Conservation (phyloP, 768 basidiomycete species). For the Agrocybe praecox region DNA sequence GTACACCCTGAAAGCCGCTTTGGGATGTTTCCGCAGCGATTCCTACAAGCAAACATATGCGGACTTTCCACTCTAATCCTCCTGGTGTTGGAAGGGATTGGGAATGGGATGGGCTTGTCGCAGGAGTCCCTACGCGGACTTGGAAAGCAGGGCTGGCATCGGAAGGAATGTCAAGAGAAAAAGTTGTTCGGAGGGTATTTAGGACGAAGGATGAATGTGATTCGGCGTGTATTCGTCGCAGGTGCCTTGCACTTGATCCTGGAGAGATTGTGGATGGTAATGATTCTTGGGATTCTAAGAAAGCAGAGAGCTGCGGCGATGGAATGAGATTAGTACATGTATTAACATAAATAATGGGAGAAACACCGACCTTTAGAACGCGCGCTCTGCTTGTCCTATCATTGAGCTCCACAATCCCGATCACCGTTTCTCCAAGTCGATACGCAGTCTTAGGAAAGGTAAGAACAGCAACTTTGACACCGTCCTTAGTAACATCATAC, state of each 20-base stretch:
- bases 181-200: conserved; percentile 76
- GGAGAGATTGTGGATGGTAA: conserved; percentile 65
- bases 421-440: conserved; percentile 88
- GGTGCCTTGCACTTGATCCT: conserved; percentile 47
- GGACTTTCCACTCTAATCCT: conserved; percentile 90
- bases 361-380: conserved; percentile 74
- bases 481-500: conserved; percentile 95
- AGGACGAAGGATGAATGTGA: conserved; percentile 77
- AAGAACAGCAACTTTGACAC: conserved; percentile 83
- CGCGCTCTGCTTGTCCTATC: conserved; percentile 63
- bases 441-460: conserved; percentile 93
- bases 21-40: conserved; percentile 53
- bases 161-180: conserved; percentile 89
- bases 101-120: conserved; percentile 3
- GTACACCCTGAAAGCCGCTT: conserved; percentile 50
- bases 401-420: conserved; percentile 89
- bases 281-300: conserved; percentile 87
- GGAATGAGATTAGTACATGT: background rate
- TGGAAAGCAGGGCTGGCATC: conserved; percentile 90
- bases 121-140: conserved; percentile 48
- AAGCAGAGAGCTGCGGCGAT: conserved; percentile 71
- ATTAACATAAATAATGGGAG: background rate
- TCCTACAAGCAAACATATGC: conserved; percentile 83
- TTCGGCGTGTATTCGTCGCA: conserved; percentile 83
- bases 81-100: conserved; percentile 41